These are phyloP conservation scores for Venturia effusa DNA, from an alignment of 2,329 filamentous ascomycete species.

Conservation along the genomic window DNA sequence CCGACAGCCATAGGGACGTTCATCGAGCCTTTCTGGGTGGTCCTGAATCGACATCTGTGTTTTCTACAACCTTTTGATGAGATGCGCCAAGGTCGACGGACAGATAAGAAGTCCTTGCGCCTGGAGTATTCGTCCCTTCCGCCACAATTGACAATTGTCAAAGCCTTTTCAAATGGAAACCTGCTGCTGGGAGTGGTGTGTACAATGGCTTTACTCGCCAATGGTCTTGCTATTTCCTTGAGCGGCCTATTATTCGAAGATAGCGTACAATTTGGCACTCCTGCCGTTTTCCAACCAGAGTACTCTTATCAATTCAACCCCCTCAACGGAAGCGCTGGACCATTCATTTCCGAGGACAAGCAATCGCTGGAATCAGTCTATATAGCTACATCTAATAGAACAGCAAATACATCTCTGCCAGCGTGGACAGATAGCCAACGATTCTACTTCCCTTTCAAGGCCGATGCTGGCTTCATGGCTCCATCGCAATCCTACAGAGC, in stretches of 20 bases:
- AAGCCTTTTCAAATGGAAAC: slow-evolving; percentile 36
- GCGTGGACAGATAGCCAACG: slow-evolving; percentile 37
- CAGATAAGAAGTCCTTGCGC: slow-evolving; percentile 23
- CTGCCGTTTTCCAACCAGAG: slow-evolving; percentile 11
- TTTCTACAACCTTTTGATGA: slow-evolving; percentile 45
- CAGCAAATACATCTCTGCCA: slow-evolving; percentile 32
- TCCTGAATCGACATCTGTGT: slow-evolving; percentile 43
- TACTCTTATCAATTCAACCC: slow-evolving; percentile 17
- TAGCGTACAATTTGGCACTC: slow-evolving; percentile 9
- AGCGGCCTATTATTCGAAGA: slow-evolving; percentile 40
- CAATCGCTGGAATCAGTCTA: slow-evolving; percentile 29
- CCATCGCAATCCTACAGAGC: slow-evolving; percentile 16
- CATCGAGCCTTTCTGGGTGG: slow-evolving; percentile 46
- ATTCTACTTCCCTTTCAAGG: slow-evolving; percentile 38
- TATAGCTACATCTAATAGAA: slow-evolving; percentile 35
- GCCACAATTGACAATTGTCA: slow-evolving; percentile 39
- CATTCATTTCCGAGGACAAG: neutral
- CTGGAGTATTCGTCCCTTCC: slow-evolving; percentile 45
- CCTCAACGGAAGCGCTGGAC: slow-evolving; percentile 19
- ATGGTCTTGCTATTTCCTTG: slow-evolving; percentile 43
- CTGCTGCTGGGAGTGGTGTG: slow-evolving; percentile 38
- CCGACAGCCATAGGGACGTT: slow-evolving; percentile 45
- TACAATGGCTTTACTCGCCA: slow-evolving; percentile 37
- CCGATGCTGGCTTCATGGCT: slow-evolving; percentile 3
- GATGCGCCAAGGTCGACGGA: slow-evolving; percentile 31